Evolutionary conservation across 768 basidiomycete species (phyloP), one percentile per base, ranked within the genome.

Genomic region (Rhodotorula sphaerocarpa): DNA sequence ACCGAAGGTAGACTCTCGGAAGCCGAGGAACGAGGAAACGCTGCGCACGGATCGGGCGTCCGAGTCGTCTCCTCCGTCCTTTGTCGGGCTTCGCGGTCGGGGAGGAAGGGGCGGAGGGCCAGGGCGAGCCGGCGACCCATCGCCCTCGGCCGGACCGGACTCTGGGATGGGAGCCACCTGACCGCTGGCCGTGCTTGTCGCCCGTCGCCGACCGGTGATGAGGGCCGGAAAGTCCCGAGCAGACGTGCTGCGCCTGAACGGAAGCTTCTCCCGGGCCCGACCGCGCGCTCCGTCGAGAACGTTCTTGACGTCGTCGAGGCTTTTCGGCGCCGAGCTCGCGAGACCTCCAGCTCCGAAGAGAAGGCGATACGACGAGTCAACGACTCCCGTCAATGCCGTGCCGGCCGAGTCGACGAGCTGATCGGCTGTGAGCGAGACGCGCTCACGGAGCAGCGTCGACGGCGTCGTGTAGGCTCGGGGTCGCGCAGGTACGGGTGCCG

Each of bases 301-400:
- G n/a, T 63, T 68, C 52, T 62, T 66, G 21, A 74, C 69, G 3
- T 73, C 74, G 46, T 83, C 83, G 7, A 82, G 76, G 59, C 84
- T 80, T 74, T 83, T 78, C 63, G 81, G 81, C 16, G 82, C 67
- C 15, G 81, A 0, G 72, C 78, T 80, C 50, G 76, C 78, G n/a
- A 63, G 70, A 12, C 70, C 72, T 9, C 54, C 71, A 25, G 41
- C 66, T 58, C 65, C 59, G 82, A 21, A 95, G 78, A 66, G 90
- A 87, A 63, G 43, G 23, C 88, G 87, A 75, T 92, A 90, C 4
- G 87, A 88, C 0, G 88, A 83, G 73, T 93, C 90, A 51, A 93
- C 86, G 55, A 95, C 90, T 28, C 88, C 90, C 21, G 52, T 53
- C 44, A 78, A 65, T 33, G 86, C 83, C 59, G 84, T 83, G 73